phyloP scores from a whole-genome alignment of 1,284 basidiomycete species.

The Polyporus tsugae region DNA sequence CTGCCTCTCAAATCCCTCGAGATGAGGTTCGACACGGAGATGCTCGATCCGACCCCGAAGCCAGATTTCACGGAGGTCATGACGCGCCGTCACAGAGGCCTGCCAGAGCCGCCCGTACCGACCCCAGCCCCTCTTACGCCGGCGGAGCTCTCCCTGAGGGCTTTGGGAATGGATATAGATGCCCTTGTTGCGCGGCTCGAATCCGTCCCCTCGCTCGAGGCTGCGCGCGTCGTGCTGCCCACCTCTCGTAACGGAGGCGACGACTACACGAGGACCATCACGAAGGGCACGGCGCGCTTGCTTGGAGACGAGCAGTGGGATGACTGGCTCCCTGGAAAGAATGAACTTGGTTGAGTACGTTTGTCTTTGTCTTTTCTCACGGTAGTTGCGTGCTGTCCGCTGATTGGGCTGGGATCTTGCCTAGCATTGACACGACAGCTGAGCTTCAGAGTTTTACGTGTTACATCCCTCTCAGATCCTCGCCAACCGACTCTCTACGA shows the following conservation, averaged over 20 bases:
- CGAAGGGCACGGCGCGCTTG: neutral
- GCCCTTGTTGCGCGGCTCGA: neutral
- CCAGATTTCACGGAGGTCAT: too few species aligned
- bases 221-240: neutral
- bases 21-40: neutral
- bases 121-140: neutral
- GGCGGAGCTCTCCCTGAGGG: neutral
- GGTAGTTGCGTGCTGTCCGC: neutral
- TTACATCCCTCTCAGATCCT: too few species aligned
- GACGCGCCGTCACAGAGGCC: too few species aligned
- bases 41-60: too few species aligned
- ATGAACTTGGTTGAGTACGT: neutral
- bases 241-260: neutral
- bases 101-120: neutral
- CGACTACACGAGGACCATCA: neutral
- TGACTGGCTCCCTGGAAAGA: neutral
- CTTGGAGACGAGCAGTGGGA: neutral
- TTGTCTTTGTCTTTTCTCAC: neutral
- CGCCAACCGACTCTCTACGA: too few species aligned
- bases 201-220: neutral
- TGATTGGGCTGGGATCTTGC: too few species aligned
- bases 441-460: too few species aligned
- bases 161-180: neutral
- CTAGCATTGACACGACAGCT: too few species aligned
- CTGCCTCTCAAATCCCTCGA: neutral